Conservation (phyloP, 345 rosid genomes). For the Litchi chinensis region DNA sequence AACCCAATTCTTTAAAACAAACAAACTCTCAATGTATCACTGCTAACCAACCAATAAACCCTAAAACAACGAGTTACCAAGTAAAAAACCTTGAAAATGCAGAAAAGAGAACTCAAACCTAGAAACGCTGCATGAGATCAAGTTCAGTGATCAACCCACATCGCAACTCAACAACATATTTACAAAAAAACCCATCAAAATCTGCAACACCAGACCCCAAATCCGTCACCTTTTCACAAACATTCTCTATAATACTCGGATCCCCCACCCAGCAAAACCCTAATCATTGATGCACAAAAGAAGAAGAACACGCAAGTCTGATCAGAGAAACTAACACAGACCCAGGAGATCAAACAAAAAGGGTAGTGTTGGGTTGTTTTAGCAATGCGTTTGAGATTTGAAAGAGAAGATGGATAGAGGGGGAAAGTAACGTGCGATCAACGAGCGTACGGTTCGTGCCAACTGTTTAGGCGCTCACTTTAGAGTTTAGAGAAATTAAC, state of each 20-base stretch:
- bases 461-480: background rate
- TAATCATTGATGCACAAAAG: background rate
- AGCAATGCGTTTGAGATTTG: background rate
- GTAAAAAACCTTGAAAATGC: slow-evolving; percentile 16
- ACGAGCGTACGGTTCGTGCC: background rate
- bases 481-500: background rate
- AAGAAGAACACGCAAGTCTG: background rate
- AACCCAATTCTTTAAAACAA: slow-evolving; percentile 26
- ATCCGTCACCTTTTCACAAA: slow-evolving; percentile 24
- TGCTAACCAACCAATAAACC: slow-evolving; percentile 24
- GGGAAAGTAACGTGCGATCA: background rate
- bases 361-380: background rate
- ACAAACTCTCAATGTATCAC: slow-evolving; percentile 16
- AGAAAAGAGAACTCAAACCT: slow-evolving; percentile 22
- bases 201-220: slow-evolving; percentile 24
- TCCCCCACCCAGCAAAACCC: background rate
- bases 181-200: slow-evolving; percentile 7
- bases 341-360: background rate
- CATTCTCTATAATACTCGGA: slow-evolving; percentile 24
- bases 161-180: slow-evolving; percentile 6
- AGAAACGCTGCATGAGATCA: slow-evolving; percentile 14
- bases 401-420: background rate
- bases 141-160: slow-evolving; percentile 23
- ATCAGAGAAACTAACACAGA: background rate
- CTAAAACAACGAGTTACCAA: slow-evolving; percentile 9